These are phyloP conservation scores for Cytospora schulzeri DNA, from an alignment of 2,329 filamentous ascomycete genomes.

Conservation along the genomic window DNA sequence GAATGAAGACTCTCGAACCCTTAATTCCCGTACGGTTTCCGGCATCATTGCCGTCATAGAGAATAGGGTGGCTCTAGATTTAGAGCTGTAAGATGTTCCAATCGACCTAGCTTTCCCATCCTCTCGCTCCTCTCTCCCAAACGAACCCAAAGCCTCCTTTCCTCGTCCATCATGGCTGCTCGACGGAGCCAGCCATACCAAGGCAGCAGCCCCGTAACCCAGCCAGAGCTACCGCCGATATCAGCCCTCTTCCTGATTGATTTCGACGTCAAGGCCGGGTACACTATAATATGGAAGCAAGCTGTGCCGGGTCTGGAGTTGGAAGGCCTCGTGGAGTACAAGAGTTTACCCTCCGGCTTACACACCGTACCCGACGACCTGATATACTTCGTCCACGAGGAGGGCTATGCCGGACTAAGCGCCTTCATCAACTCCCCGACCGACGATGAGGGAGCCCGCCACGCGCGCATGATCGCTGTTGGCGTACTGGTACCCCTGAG, in stretches of 20 bases:
- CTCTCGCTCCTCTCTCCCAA: not conserved
- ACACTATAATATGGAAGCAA: slow-evolving; percentile 87
- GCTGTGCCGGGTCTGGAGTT: slow-evolving; percentile 70
- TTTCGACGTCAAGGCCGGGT: slow-evolving; percentile 91
- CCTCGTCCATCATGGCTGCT: slow-evolving; percentile 23
- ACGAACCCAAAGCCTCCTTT: not conserved
- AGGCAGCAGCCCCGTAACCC: slow-evolving; percentile 33
- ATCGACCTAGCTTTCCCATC: slow-evolving; percentile 13
- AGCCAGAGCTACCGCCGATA: slow-evolving; percentile 60
- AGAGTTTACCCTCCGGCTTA: slow-evolving; percentile 88
- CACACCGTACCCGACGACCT: slow-evolving; percentile 88
- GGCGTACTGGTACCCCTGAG: slow-evolving; percentile 85
- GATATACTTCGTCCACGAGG: slow-evolving; percentile 88
- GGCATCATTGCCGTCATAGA: not conserved
- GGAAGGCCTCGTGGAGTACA: slow-evolving; percentile 91
- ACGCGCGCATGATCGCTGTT: slow-evolving; percentile 91
- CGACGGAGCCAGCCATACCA: slow-evolving; percentile 12
- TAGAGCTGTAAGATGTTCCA: slow-evolving; percentile 22
- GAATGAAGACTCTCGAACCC: not conserved
- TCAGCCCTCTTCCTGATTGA: slow-evolving; percentile 85
- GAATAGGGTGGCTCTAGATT: not conserved
- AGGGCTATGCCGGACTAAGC: slow-evolving; percentile 81
- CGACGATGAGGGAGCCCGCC: slow-evolving; percentile 73
- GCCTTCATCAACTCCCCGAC: slow-evolving; percentile 86
- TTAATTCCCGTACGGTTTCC: not conserved